Evolutionary conservation across 805 yeast genomes (phyloP).

Genomic region (Yarrowia keelungensis): DNA sequence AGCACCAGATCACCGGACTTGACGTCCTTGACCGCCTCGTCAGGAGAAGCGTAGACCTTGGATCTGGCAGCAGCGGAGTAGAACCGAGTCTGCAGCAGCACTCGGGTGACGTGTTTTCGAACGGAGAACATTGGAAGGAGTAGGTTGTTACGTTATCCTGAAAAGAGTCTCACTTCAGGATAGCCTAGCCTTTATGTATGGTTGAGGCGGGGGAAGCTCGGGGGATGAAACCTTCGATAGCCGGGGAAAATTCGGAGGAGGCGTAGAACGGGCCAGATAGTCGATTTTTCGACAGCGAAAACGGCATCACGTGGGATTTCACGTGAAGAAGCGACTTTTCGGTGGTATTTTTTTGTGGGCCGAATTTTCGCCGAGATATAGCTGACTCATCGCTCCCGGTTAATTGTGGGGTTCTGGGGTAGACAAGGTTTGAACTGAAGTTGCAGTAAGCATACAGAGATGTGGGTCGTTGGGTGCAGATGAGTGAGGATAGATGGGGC

Average conservation of each 20-base stretch:
- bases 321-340: no score
- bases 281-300: not conserved
- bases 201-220: constrained; percentile 32
- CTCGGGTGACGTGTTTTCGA: constrained; percentile 25
- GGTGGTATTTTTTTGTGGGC: not conserved
- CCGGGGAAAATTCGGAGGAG: constrained; percentile 27
- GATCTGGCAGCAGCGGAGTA: constrained; percentile 33
- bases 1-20: constrained; percentile 50
- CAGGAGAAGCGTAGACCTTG: constrained; percentile 35
- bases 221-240: constrained; percentile 31
- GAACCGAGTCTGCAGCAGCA: constrained; percentile 17
- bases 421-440: not conserved
- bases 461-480: constrained; percentile 10
- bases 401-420: constrained; percentile 12
- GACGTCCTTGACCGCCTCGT: constrained; percentile 39
- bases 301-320: not conserved
- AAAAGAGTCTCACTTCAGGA: not conserved
- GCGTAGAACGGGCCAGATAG: not conserved
- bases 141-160: not conserved
- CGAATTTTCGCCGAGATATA: not conserved
- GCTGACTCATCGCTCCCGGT: constrained; percentile 6
- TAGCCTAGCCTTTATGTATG: constrained; percentile 30
- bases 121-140: constrained; percentile 23
- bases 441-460: not conserved
- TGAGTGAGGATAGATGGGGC: no score